Conservation (phyloP, 345 rosid genomes). For the Mercurialis annua region DNA sequence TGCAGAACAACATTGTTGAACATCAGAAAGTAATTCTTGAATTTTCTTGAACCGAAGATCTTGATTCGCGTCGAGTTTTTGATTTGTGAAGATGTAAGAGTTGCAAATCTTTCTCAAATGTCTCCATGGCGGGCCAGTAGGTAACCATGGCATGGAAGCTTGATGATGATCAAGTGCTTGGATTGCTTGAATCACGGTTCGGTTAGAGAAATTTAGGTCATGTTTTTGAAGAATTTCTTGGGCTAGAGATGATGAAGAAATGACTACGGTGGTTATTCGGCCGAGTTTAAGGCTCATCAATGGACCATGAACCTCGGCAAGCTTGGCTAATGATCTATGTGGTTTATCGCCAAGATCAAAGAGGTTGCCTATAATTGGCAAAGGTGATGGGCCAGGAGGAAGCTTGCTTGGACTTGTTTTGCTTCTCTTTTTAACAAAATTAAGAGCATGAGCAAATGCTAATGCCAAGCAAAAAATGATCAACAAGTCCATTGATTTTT, state of each 20-base stretch:
- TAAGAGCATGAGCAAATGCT: no score
- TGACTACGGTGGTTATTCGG: conserved; percentile 30
- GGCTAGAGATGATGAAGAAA: conserved; percentile 38
- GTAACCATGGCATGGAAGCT: conserved; percentile 34
- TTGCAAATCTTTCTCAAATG: conserved; percentile 36
- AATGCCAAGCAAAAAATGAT: no score
- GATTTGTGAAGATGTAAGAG: conserved; percentile 28
- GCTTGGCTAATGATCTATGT: conserved; percentile 34
- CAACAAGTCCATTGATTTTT: no score
- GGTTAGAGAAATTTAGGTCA: conserved; percentile 28
- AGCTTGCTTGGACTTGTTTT: not conserved
- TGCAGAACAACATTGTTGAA: conserved; percentile 1
- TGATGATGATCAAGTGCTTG: conserved; percentile 21
- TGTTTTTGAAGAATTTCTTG: conserved; percentile 41
- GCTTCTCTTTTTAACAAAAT: no score
- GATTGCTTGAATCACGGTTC: conserved; percentile 20
- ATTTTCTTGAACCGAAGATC: conserved; percentile 18
- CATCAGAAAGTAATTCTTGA: conserved; percentile 7
- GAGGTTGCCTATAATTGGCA: conserved; percentile 46
- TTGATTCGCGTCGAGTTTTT: conserved; percentile 30
- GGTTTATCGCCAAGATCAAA: conserved; percentile 32
- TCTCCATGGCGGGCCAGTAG: conserved; percentile 36
- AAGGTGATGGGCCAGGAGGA: conserved; percentile 35
- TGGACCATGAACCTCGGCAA: conserved; percentile 42
- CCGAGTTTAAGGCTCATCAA: conserved; percentile 44